Evolutionary conservation across 176 grass and related monocot species (phyloP).

Genomic region (Aegilops tauschii): DNA sequence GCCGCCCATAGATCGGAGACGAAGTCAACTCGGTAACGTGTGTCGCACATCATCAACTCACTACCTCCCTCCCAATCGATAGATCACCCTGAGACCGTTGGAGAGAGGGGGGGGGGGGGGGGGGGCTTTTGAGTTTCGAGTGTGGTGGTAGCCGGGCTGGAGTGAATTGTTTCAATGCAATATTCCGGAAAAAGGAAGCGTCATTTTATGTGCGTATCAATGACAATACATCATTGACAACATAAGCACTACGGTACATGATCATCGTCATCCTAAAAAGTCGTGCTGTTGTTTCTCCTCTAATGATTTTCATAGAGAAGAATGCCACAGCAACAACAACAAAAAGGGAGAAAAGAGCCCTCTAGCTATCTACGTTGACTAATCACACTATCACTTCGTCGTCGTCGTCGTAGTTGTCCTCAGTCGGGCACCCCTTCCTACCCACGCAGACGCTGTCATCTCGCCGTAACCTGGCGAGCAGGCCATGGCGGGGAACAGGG

Average conservation of each 20-base stretch:
- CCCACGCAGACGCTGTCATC: background rate
- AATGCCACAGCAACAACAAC: background rate
- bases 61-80: too few relatives aligned
- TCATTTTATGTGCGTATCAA: background rate
- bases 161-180: background rate
- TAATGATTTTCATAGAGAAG: constrained; percentile 10
- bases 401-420: background rate
- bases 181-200: background rate
- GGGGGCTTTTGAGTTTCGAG: too few relatives aligned
- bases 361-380: background rate
- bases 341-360: background rate
- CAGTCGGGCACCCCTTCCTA: background rate
- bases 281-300: background rate
- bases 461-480: constrained; percentile 51
- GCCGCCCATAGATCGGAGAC: too few relatives aligned
- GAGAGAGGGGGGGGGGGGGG: too few relatives aligned
- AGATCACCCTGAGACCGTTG: too few relatives aligned
- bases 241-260: background rate
- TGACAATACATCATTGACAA: background rate
- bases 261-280: background rate
- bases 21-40: too few relatives aligned
- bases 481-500: constrained; percentile 81
- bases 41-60: too few relatives aligned
- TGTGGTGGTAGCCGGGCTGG: too few relatives aligned
- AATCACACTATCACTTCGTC: constrained; percentile 10